Evolutionary conservation across 352 stramenopile genomes (phyloP).

Genomic region (Globisporangium radiosum): DNA sequence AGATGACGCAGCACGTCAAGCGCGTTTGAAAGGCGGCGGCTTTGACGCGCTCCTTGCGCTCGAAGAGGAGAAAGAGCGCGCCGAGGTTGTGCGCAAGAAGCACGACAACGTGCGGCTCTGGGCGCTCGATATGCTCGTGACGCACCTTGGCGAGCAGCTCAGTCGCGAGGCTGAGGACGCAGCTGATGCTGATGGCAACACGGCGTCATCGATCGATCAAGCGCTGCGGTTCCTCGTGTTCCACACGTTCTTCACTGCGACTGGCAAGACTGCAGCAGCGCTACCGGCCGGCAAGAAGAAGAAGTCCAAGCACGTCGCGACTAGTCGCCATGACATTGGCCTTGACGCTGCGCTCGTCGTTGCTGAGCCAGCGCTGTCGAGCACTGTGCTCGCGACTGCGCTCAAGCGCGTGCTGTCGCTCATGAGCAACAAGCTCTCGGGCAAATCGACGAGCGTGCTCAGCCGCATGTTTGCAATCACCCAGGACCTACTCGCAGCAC

Average conservation of each 20-base stretch:
- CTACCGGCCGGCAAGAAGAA: slow-evolving; percentile 26
- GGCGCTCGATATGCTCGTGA: slow-evolving; percentile 59
- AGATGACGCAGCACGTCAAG: slow-evolving; percentile 14
- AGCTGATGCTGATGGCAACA: too few relatives aligned
- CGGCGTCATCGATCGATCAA: slow-evolving; percentile 2
- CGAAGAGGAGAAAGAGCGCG: slow-evolving; percentile 76
- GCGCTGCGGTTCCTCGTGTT: slow-evolving; percentile 61
- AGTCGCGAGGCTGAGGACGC: slow-evolving; percentile 24
- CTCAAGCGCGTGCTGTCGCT: slow-evolving; percentile 68
- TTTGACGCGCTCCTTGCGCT: slow-evolving; percentile 68
- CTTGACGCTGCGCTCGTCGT: slow-evolving; percentile 12
- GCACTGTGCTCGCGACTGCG: slow-evolving; percentile 29
- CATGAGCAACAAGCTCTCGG: slow-evolving; percentile 46
- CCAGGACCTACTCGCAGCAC: slow-evolving; percentile 27
- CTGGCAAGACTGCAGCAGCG: slow-evolving; percentile 6
- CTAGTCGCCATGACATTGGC: slow-evolving; percentile 23
- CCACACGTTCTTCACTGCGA: slow-evolving; percentile 57
- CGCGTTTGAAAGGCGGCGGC: slow-evolving; percentile 24
- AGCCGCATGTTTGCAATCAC: slow-evolving; percentile 37
- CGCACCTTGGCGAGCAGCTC: slow-evolving; percentile 35
- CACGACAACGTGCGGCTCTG: slow-evolving; percentile 64
- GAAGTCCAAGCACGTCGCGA: slow-evolving; percentile 44
- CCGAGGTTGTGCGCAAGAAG: slow-evolving; percentile 39
- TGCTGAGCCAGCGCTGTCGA: slow-evolving; percentile 38
- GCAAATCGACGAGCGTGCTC: slow-evolving; percentile 33